Base-by-base conservation (phyloP, 768 basidiomycete genomes). In the Leccinum truebloodii region DNA sequence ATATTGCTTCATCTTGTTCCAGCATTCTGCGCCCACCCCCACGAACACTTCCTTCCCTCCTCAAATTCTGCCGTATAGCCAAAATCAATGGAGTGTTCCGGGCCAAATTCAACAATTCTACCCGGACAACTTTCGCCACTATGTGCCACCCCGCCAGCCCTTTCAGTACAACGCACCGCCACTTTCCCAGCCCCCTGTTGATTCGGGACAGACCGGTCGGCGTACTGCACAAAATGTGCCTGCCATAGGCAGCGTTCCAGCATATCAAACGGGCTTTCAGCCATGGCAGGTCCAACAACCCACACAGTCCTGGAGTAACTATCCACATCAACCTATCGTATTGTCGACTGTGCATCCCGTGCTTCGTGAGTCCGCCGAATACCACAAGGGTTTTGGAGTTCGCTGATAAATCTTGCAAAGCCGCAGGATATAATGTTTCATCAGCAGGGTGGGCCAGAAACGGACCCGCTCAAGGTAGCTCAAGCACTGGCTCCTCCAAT, bases 211-310 rank as follows among this genome's bases (percentile, higher is more conserved):
- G 35, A 57, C 32, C 44, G 49, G 35, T 64, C 46, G 67, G 58
- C 59, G 63, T 53, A 30, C 64, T 12, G 32, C 57, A 35, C 68
- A 58, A 53, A 61, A 57, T 52, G n/a, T 52, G 49, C 60, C 63
- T 24, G 22, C 35, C 39, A 18, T 24, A 39, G 48, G 63, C 30
- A 55, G 50, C 44, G 37, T 61, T 50, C 41, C 24, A 22, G 26
- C 14, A 30, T 37, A 52, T 32, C 57, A 59, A 39, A 26, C 63
- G 24, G 22, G 51, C 24, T 58, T 49, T 51, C 67, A 61, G 14
- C 22, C 52, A 53, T 20, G 13, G 18, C 63, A 55, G 9, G 32
- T 24, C 49, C 66, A 56, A 50, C 70, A 61, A 13, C 32, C 51
- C 0, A 13, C 54, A 10, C 65, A 54, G 39, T n/a, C 57, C 39